These are phyloP conservation scores for Corrigiola litoralis DNA, from an alignment of 179 eudicot species.

Conservation along the genomic window DNA sequence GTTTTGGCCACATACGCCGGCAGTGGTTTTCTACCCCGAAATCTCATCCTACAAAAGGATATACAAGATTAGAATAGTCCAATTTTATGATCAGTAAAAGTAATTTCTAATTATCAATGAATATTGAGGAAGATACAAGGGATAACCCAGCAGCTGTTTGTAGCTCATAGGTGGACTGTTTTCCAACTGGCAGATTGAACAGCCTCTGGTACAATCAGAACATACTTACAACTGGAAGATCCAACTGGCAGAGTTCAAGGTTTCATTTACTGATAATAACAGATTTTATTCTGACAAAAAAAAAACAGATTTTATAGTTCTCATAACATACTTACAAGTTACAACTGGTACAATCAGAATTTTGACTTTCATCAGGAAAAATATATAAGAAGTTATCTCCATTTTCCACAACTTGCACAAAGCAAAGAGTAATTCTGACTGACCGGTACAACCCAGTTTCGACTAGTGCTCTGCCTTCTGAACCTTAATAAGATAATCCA, in stretches of 20 bases:
- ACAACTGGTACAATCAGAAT: no score
- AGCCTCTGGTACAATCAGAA: background rate
- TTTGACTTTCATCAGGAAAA: no score
- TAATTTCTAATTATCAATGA: background rate
- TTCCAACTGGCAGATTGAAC: background rate
- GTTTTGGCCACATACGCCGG: conserved; percentile 44
- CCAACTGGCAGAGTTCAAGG: background rate
- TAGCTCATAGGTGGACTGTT: background rate
- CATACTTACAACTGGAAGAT: background rate
- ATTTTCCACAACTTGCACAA: no score
- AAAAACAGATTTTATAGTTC: no score
- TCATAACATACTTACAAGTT: no score
- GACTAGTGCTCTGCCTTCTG: no score
- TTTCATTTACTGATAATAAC: background rate
- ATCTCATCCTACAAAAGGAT: conserved; percentile 44
- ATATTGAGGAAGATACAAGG: background rate
- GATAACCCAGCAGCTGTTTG: conserved; percentile 3
- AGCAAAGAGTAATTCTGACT: no score
- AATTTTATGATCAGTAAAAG: background rate
- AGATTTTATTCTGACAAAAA: no score
- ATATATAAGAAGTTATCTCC: no score
- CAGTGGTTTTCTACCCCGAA: conserved; percentile 47
- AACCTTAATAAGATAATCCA: background rate
- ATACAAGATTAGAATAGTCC: conserved; percentile 44
- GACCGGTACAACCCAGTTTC: no score